These are phyloP conservation scores for Marasmius oreades DNA, from an alignment of 1,284 basidiomycete genomes.

Conservation along the genomic window DNA sequence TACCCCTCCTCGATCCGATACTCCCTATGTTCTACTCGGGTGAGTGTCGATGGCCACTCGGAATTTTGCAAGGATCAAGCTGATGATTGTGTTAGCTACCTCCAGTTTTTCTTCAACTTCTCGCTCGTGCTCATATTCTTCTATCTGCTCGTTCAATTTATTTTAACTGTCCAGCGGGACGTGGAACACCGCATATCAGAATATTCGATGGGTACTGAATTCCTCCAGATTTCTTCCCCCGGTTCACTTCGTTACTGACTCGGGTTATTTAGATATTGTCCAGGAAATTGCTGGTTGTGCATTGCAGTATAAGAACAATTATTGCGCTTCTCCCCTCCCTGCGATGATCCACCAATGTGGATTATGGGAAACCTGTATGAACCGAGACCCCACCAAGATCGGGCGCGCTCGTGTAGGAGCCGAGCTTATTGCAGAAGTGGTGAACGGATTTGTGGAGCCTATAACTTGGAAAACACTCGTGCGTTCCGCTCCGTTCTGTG, in stretches of 20 bases:
- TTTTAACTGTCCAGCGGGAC: constrained; percentile 87
- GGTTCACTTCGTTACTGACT: not conserved
- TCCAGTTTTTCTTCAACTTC: constrained; percentile 95
- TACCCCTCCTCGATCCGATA: constrained; percentile 50
- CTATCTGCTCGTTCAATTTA: constrained; percentile 82
- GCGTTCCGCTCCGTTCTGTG: constrained; percentile 24
- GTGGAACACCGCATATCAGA: constrained; percentile 87
- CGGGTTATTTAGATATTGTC: constrained; percentile 62
- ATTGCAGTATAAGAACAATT: constrained; percentile 74
- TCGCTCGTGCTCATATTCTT: constrained; percentile 82
- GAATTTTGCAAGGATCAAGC: constrained; percentile 11
- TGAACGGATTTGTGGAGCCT: constrained; percentile 95
- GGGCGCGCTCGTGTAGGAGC: constrained; percentile 89
- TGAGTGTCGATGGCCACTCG: constrained; percentile 28
- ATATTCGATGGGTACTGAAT: constrained; percentile 79
- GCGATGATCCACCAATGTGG: constrained; percentile 83
- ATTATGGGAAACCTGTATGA: constrained; percentile 95
- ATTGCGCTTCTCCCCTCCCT: constrained; percentile 82
- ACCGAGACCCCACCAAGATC: constrained; percentile 86
- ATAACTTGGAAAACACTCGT: constrained; percentile 97
- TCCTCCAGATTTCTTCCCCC: no score
- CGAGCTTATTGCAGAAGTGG: constrained; percentile 92
- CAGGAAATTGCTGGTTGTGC: constrained; percentile 88
- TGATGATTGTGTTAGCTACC: constrained; percentile 55
- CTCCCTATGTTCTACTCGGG: constrained; percentile 79